phyloP scores from a whole-genome alignment of 1,284 basidiomycete genomes.

The Apiotrichum siamense region DNA sequence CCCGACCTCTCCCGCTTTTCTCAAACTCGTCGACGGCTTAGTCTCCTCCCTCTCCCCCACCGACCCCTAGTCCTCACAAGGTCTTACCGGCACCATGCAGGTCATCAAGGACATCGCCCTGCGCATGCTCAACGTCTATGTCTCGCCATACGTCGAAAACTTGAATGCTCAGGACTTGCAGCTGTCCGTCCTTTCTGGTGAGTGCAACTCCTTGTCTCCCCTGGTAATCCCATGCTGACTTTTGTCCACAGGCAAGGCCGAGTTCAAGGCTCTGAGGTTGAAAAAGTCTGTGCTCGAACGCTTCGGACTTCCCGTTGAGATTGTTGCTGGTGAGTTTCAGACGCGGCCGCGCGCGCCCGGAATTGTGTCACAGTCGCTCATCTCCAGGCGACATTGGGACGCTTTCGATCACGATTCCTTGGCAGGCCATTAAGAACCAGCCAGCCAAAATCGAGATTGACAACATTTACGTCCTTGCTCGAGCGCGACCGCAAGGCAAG shows the following conservation, averaged over 20 bases:
- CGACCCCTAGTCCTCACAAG: too few species aligned
- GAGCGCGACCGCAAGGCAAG: slow-evolving; percentile 41
- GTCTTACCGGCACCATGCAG: slow-evolving; percentile 42
- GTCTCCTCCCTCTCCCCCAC: neutral
- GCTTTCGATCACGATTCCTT: slow-evolving; percentile 88
- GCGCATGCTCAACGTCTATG: slow-evolving; percentile 75
- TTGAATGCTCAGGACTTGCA: slow-evolving; percentile 92
- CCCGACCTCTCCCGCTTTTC: slow-evolving; percentile 1
- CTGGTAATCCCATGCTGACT: slow-evolving; percentile 2
- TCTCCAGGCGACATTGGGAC: slow-evolving; percentile 82
- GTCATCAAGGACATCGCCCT: slow-evolving; percentile 40
- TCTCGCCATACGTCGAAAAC: slow-evolving; percentile 94
- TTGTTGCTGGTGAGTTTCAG: slow-evolving; percentile 69
- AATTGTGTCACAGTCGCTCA: neutral
- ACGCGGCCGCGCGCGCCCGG: too few species aligned
- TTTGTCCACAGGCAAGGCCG: slow-evolving; percentile 63
- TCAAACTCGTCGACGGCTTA: neutral
- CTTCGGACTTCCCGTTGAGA: slow-evolving; percentile 92
- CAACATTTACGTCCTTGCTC: slow-evolving; percentile 80
- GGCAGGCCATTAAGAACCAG: slow-evolving; percentile 88
- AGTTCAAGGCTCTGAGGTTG: slow-evolving; percentile 72
- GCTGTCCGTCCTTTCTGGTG: slow-evolving; percentile 88
- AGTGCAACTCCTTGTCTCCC: neutral
- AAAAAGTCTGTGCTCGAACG: slow-evolving; percentile 95
- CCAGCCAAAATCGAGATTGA: slow-evolving; percentile 89